Evolutionary conservation across 1,284 basidiomycete genomes (phyloP), one percentile per base, ranked within the genome.

Genomic region (Cryptococcus sp.): DNA sequence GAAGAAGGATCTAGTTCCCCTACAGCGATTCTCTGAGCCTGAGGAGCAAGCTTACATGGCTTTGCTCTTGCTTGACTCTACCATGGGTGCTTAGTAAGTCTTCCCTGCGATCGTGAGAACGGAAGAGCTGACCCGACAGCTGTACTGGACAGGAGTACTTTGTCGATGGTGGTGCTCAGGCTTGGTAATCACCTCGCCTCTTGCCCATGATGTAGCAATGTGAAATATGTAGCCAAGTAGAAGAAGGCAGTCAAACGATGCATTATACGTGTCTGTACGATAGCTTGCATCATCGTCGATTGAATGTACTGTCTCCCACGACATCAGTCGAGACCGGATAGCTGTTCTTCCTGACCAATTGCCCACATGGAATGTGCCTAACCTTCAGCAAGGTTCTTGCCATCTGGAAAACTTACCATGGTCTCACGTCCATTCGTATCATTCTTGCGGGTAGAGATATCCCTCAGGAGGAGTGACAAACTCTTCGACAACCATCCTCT

Each of bases 1-100:
- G 53, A 55, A 65, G 19, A 55, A 62, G 0, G 70, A 75, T 14
- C 56, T 78, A 1, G 67, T 69, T 13, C 78, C 78, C 3, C 68
- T 80, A 19, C 59, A 67, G 9, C 74, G 79, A 31, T 81, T 81
- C 61, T 77, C 78, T 0, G 39, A 74, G 66, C 78, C 79, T 2
- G 60, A 73, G 14, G 80, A 81, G 59, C 77, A 82, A 47, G 63
- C 75, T 1, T 72, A 72, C 7, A 78, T 78, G 57, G 70, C 74
- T 0, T 46, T 81, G 43, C 63, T 79, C 9, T 72, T 81, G 14
- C 74, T 81, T n/a, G 77, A 77, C 16, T 45, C 52, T 31, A 48
- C 36, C 40, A 59, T 59, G 57, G 57, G 57, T 45, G 57, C 51
- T 44, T 59, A 59, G 53, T 58, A 43, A 55, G 56, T 58, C 11